Conservation (phyloP, 202 grass and related monocot species). For the Dendrocalamus latiflorus region DNA sequence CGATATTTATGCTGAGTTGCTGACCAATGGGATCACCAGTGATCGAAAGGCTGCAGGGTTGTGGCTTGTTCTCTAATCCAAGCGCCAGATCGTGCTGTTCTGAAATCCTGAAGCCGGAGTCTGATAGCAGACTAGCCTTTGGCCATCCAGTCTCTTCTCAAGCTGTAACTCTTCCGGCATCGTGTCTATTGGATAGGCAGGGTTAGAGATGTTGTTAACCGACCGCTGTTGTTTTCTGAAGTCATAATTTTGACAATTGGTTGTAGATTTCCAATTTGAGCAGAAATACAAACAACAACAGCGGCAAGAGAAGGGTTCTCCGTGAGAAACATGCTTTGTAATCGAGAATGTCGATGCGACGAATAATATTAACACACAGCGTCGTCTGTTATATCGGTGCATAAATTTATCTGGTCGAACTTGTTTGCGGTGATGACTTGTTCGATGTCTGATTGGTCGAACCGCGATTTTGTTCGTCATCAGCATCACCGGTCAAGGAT, state of each 20-base stretch:
- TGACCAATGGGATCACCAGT: background rate
- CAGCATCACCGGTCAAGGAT: background rate
- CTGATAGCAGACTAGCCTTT: background rate
- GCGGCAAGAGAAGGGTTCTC: background rate
- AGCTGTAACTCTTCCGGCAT: background rate
- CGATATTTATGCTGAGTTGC: background rate
- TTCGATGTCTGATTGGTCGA: background rate
- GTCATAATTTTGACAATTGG: constrained; percentile 16
- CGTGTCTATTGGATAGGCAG: background rate
- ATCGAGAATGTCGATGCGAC: background rate
- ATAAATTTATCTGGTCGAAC: background rate
- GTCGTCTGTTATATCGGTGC: background rate
- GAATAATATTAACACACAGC: background rate
- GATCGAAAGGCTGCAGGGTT: background rate
- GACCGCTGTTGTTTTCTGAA: background rate
- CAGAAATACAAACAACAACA: constrained; percentile 4
- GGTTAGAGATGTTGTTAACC: constrained; percentile 14
- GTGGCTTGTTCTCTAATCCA: background rate
- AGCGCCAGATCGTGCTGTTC: background rate
- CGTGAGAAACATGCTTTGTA: background rate
- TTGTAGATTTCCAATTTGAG: constrained; percentile 28
- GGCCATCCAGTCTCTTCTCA: background rate
- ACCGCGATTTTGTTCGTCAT: background rate
- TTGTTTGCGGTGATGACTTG: background rate
- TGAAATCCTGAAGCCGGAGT: background rate